Base-by-base conservation (phyloP, 805 yeast genomes). In the Clavispora asparagi region DNA sequence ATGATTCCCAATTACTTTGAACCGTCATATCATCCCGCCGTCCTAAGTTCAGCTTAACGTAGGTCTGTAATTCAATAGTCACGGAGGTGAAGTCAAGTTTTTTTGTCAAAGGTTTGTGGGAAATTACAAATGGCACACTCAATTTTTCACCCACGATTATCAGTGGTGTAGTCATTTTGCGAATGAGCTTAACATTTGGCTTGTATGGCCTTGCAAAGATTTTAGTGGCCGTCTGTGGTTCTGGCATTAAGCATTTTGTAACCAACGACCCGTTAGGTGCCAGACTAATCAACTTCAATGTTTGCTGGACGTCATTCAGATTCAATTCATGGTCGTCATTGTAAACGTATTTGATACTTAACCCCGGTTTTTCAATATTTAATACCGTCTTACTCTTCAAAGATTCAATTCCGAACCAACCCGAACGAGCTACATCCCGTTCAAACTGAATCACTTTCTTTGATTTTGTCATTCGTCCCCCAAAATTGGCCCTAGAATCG, bases 91-190 rank as follows among this genome's bases (percentile, higher is more conserved):
- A 62, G 7, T 47, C 44, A 27, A 58, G 41, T 31, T 52, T 43
- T 8, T 46, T 47, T 19, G 47, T 45, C 36, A 55, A 42, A 6
- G 54, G 42, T 13, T 42, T 46, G 42, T 58, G 61, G 6, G 53
- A 33, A 16, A 67, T 50, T 8, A 43, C 42, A 14, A 66, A 53
- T 0, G 63, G 56, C 0, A 65, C 36, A 0, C 48, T 16, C 2
- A 66, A 42, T 44, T 58, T 62, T 46, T 69, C 75, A 2, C 73
- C 72, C 1, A 69, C 42, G 5, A 64, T 48, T 3, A 65, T 48
- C 1, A 58, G 44, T 3, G 47, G 38, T 2, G 52, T 28, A 1
- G 55, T 44, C 2, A 43, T 35, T 12, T 38, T 41, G 37, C 57
- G 23, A 0, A 51, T 41, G 6, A 61, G 40, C 1, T 36, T 16